Percentiles rank a stretch among this genome's conserved stretches.
These are phyloP conservation scores for Boletus edulis DNA, from an alignment of 768 basidiomycete genomes.

Conservation along the genomic window DNA sequence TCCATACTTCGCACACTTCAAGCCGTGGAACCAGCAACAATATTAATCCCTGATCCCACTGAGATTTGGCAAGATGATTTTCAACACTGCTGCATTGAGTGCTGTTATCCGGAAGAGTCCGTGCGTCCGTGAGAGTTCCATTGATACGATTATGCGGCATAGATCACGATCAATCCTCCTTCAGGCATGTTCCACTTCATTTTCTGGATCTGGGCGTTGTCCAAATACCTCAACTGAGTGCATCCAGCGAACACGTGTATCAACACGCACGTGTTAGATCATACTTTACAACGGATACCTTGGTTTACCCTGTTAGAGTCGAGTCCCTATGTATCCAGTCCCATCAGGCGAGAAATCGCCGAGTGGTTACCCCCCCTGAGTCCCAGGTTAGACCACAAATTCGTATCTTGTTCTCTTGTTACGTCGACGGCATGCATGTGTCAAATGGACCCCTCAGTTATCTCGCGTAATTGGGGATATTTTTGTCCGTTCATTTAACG, in stretches of 20 bases:
- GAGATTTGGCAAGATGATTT: constrained; percentile 23
- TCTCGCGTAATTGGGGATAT: constrained; percentile 20
- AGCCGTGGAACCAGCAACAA: constrained; percentile 18
- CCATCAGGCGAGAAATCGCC: constrained; percentile 18
- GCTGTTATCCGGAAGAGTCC: constrained; percentile 20
- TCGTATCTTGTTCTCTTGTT: constrained; percentile 13
- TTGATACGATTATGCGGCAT: constrained; percentile 21
- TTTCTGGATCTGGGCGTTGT: constrained; percentile 20
- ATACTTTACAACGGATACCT: constrained; percentile 3
- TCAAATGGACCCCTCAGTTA: constrained; percentile 6
- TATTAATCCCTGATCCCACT: constrained; percentile 17
- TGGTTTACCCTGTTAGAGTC: constrained; percentile 8
- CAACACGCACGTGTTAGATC: constrained; percentile 10
- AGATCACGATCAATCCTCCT: constrained; percentile 21
- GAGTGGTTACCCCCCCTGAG: constrained; percentile 14
- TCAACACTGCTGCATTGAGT: constrained; percentile 19
- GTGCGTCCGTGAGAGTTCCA: constrained; percentile 26
- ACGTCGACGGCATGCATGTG: constrained; percentile 27
- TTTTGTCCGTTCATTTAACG: constrained; percentile 15
- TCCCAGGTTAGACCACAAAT: constrained; percentile 10
- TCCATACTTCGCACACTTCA: constrained; percentile 5
- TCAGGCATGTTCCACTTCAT: constrained; percentile 20
- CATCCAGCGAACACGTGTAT: constrained; percentile 25
- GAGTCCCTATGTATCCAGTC: constrained; percentile 12
- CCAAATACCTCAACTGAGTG: constrained; percentile 14